Conservation (phyloP, 1,284 basidiomycete species). For the Termitomyces sp. region DNA sequence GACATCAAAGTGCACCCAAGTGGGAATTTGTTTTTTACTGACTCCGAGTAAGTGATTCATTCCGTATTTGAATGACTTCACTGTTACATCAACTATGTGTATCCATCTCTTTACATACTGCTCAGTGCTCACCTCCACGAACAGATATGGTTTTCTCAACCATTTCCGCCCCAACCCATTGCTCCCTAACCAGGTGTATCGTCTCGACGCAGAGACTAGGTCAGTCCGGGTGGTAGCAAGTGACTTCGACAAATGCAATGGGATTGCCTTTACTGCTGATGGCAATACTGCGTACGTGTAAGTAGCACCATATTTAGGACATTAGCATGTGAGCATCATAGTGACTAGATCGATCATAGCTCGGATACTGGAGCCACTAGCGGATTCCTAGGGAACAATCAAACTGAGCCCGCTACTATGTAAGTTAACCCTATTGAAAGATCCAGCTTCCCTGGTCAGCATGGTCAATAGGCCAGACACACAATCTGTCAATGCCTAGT, state of each 20-base stretch:
- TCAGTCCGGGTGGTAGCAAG: constrained; percentile 67
- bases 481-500: neutral
- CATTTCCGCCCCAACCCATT: constrained; percentile 61
- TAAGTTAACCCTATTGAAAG: constrained; percentile 25
- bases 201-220: constrained; percentile 61
- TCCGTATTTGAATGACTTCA: neutral
- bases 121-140: neutral
- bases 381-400: constrained; percentile 38
- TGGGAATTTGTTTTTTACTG: constrained; percentile 67
- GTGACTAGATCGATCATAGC: constrained; percentile 25
- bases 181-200: constrained; percentile 70
- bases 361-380: constrained; percentile 45
- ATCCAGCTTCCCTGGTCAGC: neutral
- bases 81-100: neutral
- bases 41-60: constrained; percentile 46
- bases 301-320: constrained; percentile 15
- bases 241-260: constrained; percentile 58
- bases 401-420: constrained; percentile 66
- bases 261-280: constrained; percentile 65
- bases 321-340: neutral
- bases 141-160: constrained; percentile 59
- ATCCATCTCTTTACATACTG: neutral
- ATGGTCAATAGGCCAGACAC: neutral
- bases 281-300: constrained; percentile 66
- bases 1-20: constrained; percentile 73